These are phyloP conservation scores for Xylaria sp. DNA, from an alignment of 2,329 filamentous ascomycete genomes.

Conservation along the genomic window DNA sequence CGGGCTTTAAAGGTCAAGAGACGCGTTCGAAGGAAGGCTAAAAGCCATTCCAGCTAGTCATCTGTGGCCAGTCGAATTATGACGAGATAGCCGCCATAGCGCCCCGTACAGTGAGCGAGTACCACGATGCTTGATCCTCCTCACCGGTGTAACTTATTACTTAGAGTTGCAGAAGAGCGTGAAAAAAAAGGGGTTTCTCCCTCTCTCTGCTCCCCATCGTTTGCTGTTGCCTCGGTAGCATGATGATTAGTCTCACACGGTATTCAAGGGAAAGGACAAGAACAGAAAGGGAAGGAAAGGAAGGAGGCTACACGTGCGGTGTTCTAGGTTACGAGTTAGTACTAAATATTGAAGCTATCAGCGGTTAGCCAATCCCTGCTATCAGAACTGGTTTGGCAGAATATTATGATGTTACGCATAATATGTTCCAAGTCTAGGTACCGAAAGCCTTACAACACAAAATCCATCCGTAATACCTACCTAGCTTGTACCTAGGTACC, in stretches of 20 bases:
- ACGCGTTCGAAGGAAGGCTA: conserved; percentile 1
- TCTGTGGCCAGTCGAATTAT: conserved; percentile 25
- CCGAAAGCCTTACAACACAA: not conserved
- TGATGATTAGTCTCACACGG: not conserved
- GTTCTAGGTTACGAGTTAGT: not conserved
- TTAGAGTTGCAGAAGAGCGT: conserved; percentile 18
- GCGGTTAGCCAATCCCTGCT: not conserved
- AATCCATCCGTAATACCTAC: not conserved
- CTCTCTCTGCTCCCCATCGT: conserved; percentile 1
- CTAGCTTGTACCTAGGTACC: too few species aligned
- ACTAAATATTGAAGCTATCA: not conserved
- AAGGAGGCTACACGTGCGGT: not conserved
- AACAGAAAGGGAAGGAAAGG: not conserved
- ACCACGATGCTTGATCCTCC: not conserved
- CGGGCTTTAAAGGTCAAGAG: conserved; percentile 7
- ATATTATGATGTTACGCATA: not conserved
- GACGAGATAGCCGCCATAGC: conserved; percentile 30
- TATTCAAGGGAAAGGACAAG: not conserved
- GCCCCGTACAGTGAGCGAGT: conserved; percentile 37
- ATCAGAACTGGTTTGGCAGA: not conserved
- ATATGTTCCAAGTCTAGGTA: not conserved
- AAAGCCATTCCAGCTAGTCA: conserved; percentile 5
- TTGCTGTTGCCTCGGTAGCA: conserved; percentile 10
- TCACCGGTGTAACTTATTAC: conserved; percentile 14
- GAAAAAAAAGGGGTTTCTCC: conserved; percentile 22